Base-by-base conservation (phyloP, 331 rosid genomes). In the Telfairia occidentalis region DNA sequence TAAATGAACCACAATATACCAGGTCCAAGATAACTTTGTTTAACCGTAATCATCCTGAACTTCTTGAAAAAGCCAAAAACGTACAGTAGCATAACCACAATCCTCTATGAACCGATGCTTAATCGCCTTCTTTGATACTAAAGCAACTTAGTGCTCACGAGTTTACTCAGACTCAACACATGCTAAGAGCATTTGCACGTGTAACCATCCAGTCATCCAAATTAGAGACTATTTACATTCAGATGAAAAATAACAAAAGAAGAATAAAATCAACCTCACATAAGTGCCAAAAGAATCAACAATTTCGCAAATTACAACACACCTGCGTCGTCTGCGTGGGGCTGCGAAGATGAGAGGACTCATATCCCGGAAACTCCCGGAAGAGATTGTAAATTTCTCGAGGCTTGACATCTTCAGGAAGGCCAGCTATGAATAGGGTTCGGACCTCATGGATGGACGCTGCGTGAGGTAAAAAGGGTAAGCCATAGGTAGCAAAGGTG, bases 331-430 rank as follows among this genome's bases (percentile, higher is more conserved):
- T 73, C 60, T 87, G 83, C 29, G 85, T 70, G 23, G 92, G 96
- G 78, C 81, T 87, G 7, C 98, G 90, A 71, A 94, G 98, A 84
- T 91, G 97, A 23, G 97, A 95, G 12, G 98, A 95, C 78, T 88
- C 97, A 75, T 90, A 95, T 26, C 98, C 98, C 0, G 96, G 93
- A 63, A 95, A 91, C 71, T 95, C 97, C 5, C 96, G 96, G 79
- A 95, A 88, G 3, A 95, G 81, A 76, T 91, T 90, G 84, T 87
- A 95, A 78, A 92, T 87, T 87, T 95, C 99, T 5, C 96, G 96
- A 15, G 96, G 86, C 82, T 86, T 88, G 23, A 95, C 97, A 49
- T 91, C 97, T 53, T 88, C 97, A 1, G 96, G 96, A 30, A 95
- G 92, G 2, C 98, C 98, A 26, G 96, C 98, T 15, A 95, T 59